A percentile compares a stretch with the other conserved stretches of the same genome.
Conservation (phyloP, 2,329 filamentous ascomycete species). For the Fusarium xylarioides region DNA sequence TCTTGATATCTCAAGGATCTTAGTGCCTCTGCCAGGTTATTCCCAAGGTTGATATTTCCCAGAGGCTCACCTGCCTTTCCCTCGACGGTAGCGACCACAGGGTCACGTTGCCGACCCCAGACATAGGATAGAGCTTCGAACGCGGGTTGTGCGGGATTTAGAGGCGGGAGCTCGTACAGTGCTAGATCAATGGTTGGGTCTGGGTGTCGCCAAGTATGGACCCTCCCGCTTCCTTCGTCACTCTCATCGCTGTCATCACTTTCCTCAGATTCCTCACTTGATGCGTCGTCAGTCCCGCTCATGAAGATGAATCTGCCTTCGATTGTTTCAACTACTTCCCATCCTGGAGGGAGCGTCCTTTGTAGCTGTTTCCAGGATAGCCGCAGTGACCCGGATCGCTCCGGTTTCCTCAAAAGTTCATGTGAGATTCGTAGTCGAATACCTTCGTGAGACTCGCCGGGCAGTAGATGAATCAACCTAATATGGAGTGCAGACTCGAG, state of each 20-base stretch:
- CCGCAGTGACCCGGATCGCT: accelerated
- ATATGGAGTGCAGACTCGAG: background rate
- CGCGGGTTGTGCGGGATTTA: background rate
- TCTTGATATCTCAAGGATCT: background rate
- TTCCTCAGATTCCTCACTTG: background rate
- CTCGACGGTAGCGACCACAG: background rate
- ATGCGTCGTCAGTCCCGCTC: background rate
- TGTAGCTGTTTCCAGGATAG: background rate
- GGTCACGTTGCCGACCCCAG: background rate
- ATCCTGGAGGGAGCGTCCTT: background rate
- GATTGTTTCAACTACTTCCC: accelerated
- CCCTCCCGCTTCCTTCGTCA: accelerated
- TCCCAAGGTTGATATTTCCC: background rate
- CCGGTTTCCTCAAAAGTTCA: background rate
- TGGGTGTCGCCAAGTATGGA: background rate
- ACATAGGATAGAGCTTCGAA: background rate
- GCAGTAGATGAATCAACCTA: background rate
- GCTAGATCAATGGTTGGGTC: background rate
- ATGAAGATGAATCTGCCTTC: background rate
- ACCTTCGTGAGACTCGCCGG: background rate
- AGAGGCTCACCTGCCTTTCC: accelerated
- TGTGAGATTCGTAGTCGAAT: background rate
- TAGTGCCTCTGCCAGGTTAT: background rate
- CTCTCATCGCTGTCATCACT: background rate
- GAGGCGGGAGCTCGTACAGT: background rate